Evolutionary conservation across 352 stramenopile genomes (phyloP).

Genomic region (Phytophthora boehmeriae): DNA sequence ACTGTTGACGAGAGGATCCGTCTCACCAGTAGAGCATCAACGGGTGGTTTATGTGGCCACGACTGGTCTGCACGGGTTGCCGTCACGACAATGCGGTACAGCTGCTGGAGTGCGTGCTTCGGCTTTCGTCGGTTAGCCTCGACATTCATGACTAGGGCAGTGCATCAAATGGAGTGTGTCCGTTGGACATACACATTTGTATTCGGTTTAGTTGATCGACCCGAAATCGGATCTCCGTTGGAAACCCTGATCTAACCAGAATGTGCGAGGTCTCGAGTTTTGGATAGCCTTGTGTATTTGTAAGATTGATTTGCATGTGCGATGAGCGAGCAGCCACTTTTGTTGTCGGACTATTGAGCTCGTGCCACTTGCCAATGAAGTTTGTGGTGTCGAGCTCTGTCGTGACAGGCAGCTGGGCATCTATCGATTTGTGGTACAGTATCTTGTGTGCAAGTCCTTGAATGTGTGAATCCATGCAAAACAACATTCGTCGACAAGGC

Average conservation of each 20-base stretch:
- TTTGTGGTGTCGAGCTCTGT: constrained; percentile 3
- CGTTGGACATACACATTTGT: too few species aligned
- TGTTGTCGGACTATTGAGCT: constrained; percentile 18
- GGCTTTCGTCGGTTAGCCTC: neutral
- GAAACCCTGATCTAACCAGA: neutral
- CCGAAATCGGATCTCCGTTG: too few species aligned
- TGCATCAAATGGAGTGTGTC: too few species aligned
- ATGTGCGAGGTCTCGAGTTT: neutral
- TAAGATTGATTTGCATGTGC: constrained; percentile 11
- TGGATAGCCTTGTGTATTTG: constrained; percentile 2
- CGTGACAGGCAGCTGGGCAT: neutral
- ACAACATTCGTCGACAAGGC: too few species aligned
- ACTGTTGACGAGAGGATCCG: constrained; percentile 21
- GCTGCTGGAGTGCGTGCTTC: neutral
- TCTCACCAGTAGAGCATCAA: constrained; percentile 23
- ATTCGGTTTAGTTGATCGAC: too few species aligned
- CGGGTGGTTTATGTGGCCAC: constrained; percentile 1
- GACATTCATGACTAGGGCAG: too few species aligned
- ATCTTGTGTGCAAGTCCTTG: too few species aligned
- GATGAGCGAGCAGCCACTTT: constrained; percentile 4
- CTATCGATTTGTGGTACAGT: too few species aligned
- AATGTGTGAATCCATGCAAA: too few species aligned
- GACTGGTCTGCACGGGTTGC: constrained; percentile 3
- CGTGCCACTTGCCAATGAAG: constrained; percentile 25
- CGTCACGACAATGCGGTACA: too few species aligned